Evolutionary conservation across 331 rosid genomes (phyloP), one percentile per base, ranked within the genome.

Genomic region (Acacia pycnantha): DNA sequence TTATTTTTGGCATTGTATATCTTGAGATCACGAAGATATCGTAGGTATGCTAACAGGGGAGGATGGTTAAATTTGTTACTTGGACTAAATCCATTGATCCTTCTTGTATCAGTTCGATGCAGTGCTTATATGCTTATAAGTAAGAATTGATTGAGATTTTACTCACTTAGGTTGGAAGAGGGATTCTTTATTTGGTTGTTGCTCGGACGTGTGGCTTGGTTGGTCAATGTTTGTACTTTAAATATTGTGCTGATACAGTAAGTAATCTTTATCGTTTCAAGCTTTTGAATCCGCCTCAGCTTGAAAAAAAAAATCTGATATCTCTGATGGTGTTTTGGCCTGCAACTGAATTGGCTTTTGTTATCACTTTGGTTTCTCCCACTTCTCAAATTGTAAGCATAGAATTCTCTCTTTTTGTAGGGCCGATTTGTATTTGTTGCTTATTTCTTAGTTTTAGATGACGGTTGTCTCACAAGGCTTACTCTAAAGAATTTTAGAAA

Each of bases 121-220:
- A 33, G 13, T 15, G 44, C 22, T 44, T 70, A 69, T 40, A 11
- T 70, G 59, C 14, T 72, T 46, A 26, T 16, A 72, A 24, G 59
- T 41, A 24, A 46, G 41, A 47, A 47, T 47, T 72, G 76, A 48
- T 47, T 72, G 76, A 72, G 76, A 72, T 46, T 72, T 47, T 72
- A 72, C 76, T 24, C 56, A n/a, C 75, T 72, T 72, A 46, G 59
- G 59, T 72, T 72, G 58, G 76, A 46, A 72, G 76, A 73, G 46
- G 19, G 29, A 31, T 73, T 73, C 46, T 29, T 73, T 29, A 73
- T 16, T 73, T 73, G 77, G 65, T 73, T 73, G 51, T 73, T 27
- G 77, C 16, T 73, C 40, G 77, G 44, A 73, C 26, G 46, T 48
- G 64, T 48, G 10, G 35, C 44, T 46, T 70, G 48, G 70, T 46